Percentiles rank a stretch among this genome's conserved stretches.
These are phyloP conservation scores for Babesia sp. DNA, from an alignment of 169 alveolate genomes.

Conservation along the genomic window DNA sequence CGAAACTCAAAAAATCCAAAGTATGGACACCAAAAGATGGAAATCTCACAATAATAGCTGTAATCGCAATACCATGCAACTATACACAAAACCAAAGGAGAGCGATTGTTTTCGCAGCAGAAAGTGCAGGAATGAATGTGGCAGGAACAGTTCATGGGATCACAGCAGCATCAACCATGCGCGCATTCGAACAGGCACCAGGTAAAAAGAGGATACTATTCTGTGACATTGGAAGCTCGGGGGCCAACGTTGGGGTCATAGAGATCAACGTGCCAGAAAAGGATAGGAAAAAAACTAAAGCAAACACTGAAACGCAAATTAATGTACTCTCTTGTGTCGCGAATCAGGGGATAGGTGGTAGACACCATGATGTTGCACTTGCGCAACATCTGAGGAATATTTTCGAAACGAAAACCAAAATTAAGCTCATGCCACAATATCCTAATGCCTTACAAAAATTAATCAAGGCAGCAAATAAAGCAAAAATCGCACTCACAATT, in stretches of 20 bases:
- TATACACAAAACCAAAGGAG: conserved; percentile 70
- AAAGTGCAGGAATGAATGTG: conserved; percentile 74
- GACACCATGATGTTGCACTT: conserved; percentile 53
- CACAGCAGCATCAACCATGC: conserved; percentile 74
- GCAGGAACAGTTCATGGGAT: conserved; percentile 71
- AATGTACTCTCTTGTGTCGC: conserved; percentile 38
- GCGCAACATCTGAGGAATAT: conserved; percentile 40
- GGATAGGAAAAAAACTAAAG: conserved; percentile 5
- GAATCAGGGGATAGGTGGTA: conserved; percentile 51
- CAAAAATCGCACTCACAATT: conserved; percentile 44
- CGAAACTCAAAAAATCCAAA: conserved; percentile 65
- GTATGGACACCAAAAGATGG: conserved; percentile 32
- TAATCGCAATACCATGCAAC: conserved; percentile 76
- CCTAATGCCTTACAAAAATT: conserved; percentile 59
- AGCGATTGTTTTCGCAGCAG: conserved; percentile 71
- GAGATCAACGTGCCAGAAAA: conserved; percentile 58
- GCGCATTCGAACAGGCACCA: conserved; percentile 68
- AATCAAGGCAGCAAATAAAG: conserved; percentile 45
- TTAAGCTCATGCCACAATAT: conserved; percentile 59
- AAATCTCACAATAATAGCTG: conserved; percentile 62
- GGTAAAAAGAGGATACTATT: conserved; percentile 73
- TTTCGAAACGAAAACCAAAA: conserved; percentile 21
- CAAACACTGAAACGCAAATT: conserved; percentile 16
- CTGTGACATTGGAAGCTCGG: conserved; percentile 76
- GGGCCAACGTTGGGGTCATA: conserved; percentile 72